phyloP scores from a whole-genome alignment of 345 rosid species.

The Citrus mangshanensis region DNA sequence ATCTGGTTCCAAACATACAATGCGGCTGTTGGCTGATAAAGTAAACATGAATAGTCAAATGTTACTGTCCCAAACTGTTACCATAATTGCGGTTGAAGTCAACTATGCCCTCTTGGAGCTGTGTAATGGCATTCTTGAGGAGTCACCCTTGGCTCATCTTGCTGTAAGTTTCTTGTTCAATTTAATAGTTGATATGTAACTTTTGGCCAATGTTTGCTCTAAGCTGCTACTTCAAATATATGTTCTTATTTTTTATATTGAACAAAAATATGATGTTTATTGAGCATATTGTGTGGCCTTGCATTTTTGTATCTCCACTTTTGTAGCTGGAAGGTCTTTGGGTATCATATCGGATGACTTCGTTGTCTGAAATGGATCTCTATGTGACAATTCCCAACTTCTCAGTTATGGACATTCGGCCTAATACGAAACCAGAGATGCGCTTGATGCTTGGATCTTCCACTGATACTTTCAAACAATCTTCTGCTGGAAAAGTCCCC shows the following conservation, averaged over 20 bases:
- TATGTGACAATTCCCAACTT: conserved; percentile 86
- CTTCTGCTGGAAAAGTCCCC: conserved; percentile 59
- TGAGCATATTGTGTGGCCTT: not conserved
- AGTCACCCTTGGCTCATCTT: conserved; percentile 86
- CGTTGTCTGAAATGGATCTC: conserved; percentile 88
- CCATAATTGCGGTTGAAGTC: conserved; percentile 82
- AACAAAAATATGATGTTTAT: not conserved
- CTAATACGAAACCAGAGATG: conserved; percentile 91
- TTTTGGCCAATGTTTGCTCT: not conserved
- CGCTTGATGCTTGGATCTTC: conserved; percentile 98
- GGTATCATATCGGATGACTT: conserved; percentile 89
- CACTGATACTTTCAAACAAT: conserved; percentile 73
- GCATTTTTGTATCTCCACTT: conserved; percentile 10
- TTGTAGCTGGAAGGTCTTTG: conserved; percentile 93
- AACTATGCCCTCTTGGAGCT: conserved; percentile 86
- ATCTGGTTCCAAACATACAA: conserved; percentile 69
- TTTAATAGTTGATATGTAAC: not conserved
- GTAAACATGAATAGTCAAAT: conserved; percentile 88
- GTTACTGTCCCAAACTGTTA: conserved; percentile 78
- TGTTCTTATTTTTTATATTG: not conserved
- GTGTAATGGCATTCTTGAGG: conserved; percentile 72
- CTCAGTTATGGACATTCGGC: conserved; percentile 84
- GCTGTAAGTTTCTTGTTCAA: conserved; percentile 51
- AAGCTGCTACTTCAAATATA: not conserved
- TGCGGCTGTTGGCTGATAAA: conserved; percentile 84